Percentiles rank a stretch among this genome's conserved stretches.
Evolutionary conservation across 768 basidiomycete species (phyloP).

Genomic region (Suillus decipiens): DNA sequence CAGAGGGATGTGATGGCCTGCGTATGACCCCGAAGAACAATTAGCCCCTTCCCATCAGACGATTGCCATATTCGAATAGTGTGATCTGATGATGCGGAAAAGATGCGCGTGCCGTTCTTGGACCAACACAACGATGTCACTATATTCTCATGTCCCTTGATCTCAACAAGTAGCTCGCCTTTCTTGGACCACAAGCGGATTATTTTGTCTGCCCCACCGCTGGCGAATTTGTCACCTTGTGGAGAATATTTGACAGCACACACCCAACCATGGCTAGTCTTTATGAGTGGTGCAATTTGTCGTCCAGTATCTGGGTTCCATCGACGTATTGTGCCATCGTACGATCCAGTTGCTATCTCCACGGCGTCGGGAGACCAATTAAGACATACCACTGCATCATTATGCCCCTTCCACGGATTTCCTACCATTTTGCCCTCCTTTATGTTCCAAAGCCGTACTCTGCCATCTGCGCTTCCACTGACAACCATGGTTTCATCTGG

Average conservation of each 20-base stretch:
- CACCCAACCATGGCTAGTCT: slow-evolving; percentile 1
- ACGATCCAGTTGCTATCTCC: slow-evolving; percentile 3
- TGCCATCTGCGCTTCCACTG: slow-evolving; percentile 14
- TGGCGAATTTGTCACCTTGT: background rate
- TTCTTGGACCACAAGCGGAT: slow-evolving; percentile 3
- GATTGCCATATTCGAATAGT: background rate
- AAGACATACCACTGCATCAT: slow-evolving; percentile 15
- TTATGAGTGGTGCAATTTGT: background rate
- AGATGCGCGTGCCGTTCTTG: background rate
- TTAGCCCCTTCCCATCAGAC: background rate
- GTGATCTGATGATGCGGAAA: background rate
- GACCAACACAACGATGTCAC: background rate
- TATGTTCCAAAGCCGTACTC: slow-evolving; percentile 13
- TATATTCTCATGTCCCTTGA: background rate
- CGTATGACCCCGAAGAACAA: background rate
- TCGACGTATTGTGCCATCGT: slow-evolving; percentile 1
- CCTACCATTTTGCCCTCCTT: slow-evolving; percentile 2
- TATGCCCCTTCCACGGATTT: slow-evolving; percentile 18
- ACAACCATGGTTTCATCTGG: slow-evolving; percentile 17
- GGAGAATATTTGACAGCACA: background rate
- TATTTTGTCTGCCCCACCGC: background rate
- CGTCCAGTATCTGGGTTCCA: slow-evolving; percentile 3
- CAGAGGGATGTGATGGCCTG: background rate
- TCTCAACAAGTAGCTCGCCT: background rate
- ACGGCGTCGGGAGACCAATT: slow-evolving; percentile 22